Conservation (phyloP, 768 basidiomycete genomes). For the Pleurotus giganteus region DNA sequence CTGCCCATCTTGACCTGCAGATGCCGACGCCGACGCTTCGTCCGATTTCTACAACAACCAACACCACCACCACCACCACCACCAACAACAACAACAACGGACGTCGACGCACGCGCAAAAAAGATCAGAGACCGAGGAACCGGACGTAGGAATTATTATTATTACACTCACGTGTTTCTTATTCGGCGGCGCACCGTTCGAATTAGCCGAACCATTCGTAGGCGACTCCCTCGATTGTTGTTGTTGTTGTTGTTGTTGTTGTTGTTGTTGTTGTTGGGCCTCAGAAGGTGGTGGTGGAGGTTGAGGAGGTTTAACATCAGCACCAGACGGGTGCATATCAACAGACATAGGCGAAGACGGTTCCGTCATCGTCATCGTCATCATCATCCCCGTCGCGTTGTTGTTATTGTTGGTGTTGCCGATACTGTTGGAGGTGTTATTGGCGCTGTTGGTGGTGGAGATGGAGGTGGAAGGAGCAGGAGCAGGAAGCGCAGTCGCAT, state of each 20-base stretch:
- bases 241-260: not conserved
- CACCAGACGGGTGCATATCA: not conserved
- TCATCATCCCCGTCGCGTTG: slow-evolving; percentile 1
- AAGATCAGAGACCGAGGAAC: slow-evolving; percentile 1
- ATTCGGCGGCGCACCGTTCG: not conserved
- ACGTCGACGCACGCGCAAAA: too few species aligned
- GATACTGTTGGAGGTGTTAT: too few species aligned
- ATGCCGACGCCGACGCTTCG: slow-evolving; percentile 45
- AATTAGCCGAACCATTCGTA: slow-evolving; percentile 2
- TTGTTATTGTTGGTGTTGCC: not conserved
- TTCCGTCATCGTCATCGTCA: not conserved
- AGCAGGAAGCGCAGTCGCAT: slow-evolving; percentile 27
- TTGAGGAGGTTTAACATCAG: not conserved
- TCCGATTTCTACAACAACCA: slow-evolving; percentile 27
- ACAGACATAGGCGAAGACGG: not conserved
- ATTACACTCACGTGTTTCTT: slow-evolving; percentile 6
- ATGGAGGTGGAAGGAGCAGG: slow-evolving; percentile 11
- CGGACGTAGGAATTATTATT: too few species aligned
- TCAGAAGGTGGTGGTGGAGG: not conserved
- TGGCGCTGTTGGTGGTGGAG: too few species aligned
- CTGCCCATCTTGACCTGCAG: slow-evolving; percentile 65
- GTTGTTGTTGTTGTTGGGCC: not conserved
- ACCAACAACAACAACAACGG: too few species aligned
- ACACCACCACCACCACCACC: too few species aligned
- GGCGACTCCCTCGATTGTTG: not conserved